Evolutionary conservation across 108 stramenopile genomes (phyloP).

Genomic region (Cylindrotheca closterium): DNA sequence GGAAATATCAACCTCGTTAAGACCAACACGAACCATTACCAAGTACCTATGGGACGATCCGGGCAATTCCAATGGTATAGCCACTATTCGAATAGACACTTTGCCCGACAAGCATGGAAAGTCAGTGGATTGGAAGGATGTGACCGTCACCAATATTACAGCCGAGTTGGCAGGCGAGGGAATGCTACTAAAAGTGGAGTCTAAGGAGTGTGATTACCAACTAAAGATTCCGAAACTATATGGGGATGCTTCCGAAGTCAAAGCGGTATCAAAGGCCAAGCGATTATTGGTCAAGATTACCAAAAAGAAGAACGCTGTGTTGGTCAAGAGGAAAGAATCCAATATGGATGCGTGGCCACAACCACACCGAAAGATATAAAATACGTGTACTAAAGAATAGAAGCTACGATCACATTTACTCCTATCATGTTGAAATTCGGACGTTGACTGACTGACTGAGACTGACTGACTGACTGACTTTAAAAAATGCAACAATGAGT

Average conservation of each 20-base stretch:
- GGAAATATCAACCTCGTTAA: not conserved
- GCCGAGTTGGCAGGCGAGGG: constrained; percentile 49
- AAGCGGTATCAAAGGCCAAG: constrained; percentile 48
- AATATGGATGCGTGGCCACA: constrained; percentile 45
- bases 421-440: no score
- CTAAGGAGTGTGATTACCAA: constrained; percentile 34
- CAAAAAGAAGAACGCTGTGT: constrained; percentile 40
- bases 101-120: constrained; percentile 44
- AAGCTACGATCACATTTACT: no score
- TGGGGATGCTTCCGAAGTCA: constrained; percentile 54
- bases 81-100: constrained; percentile 71
- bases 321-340: constrained; percentile 12
- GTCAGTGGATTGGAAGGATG: constrained; percentile 43
- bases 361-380: constrained; percentile 33
- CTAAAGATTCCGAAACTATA: constrained; percentile 60
- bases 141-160: constrained; percentile 32
- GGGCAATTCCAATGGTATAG: constrained; percentile 52
- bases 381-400: no score
- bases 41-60: constrained; percentile 86
- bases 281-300: constrained; percentile 59
- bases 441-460: no score
- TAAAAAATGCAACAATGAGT: no score
- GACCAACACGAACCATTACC: constrained; percentile 35
- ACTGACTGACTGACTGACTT: no score
- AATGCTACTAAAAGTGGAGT: constrained; percentile 34